phyloP scores from a whole-genome alignment of 805 yeast species.

The Metschnikowia chrysomelidarum region DNA sequence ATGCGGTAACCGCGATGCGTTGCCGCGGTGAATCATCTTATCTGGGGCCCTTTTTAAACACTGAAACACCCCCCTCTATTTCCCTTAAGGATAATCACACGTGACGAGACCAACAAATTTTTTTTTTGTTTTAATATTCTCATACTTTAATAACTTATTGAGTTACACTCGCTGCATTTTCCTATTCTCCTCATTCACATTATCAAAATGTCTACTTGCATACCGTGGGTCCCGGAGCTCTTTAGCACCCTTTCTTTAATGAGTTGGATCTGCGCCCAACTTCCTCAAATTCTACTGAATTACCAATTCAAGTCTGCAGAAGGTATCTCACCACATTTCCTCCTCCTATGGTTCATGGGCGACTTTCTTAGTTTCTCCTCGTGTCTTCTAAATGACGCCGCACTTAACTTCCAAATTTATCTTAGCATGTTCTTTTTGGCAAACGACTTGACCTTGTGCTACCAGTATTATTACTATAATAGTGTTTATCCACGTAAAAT shows the following conservation, averaged over 20 bases:
- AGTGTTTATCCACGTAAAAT: slow-evolving; percentile 32
- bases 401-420: slow-evolving; percentile 37
- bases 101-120: too few species aligned
- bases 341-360: slow-evolving; percentile 64
- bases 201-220: slow-evolving; percentile 8
- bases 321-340: slow-evolving; percentile 61
- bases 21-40: slow-evolving; percentile 12
- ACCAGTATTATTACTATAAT: slow-evolving; percentile 75
- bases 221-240: slow-evolving; percentile 13
- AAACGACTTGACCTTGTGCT: slow-evolving; percentile 65
- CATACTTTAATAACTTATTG: too few species aligned
- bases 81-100: too few species aligned
- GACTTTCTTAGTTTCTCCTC: slow-evolving; percentile 37
- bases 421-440: slow-evolving; percentile 41
- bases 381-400: slow-evolving; percentile 38
- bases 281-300: slow-evolving; percentile 66
- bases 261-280: slow-evolving; percentile 73
- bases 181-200: too few species aligned
- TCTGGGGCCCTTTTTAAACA: slow-evolving; percentile 2
- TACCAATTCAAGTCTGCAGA: slow-evolving; percentile 60
- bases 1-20: slow-evolving; percentile 5
- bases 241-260: slow-evolving; percentile 19
- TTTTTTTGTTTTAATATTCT: too few species aligned
- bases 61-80: not conserved
- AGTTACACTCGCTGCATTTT: too few species aligned